These are phyloP conservation scores for Fomes fomentarius DNA, from an alignment of 1,284 basidiomycete genomes.

Conservation along the genomic window DNA sequence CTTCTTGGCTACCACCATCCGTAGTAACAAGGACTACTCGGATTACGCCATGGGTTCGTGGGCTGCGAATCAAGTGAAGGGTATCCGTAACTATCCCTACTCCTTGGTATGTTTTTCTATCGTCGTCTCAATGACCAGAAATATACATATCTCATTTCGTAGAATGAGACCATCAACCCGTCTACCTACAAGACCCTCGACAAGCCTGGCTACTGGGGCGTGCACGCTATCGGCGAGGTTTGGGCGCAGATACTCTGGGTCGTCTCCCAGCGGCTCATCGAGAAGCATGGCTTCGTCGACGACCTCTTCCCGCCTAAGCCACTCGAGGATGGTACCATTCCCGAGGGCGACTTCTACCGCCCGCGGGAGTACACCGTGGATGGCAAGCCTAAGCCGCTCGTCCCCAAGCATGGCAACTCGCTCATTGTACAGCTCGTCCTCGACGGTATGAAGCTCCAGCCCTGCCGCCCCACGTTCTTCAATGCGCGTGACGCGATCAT, in stretches of 20 bases:
- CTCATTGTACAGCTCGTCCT: slow-evolving; percentile 86
- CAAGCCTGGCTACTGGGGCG: slow-evolving; percentile 90
- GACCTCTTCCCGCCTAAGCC: slow-evolving; percentile 82
- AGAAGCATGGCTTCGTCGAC: slow-evolving; percentile 80
- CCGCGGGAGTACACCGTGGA: slow-evolving; percentile 37
- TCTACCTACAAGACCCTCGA: slow-evolving; percentile 96
- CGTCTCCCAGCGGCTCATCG: slow-evolving; percentile 74
- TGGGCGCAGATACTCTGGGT: slow-evolving; percentile 96
- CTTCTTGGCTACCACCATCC: slow-evolving; percentile 84
- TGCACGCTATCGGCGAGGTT: slow-evolving; percentile 92
- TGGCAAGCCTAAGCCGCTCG: slow-evolving; percentile 56
- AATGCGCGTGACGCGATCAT: slow-evolving; percentile 93
- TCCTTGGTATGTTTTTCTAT: slow-evolving; percentile 52
- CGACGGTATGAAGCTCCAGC: slow-evolving; percentile 93
- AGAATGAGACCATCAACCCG: slow-evolving; percentile 81
- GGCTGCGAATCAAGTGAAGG: slow-evolving; percentile 80
- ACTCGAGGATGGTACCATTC: slow-evolving; percentile 59
- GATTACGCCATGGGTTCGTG: slow-evolving; percentile 93
- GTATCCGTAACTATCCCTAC: slow-evolving; percentile 91
- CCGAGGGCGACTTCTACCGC: slow-evolving; percentile 77
- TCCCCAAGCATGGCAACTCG: slow-evolving; percentile 94
- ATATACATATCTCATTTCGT: background rate
- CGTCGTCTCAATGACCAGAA: background rate
- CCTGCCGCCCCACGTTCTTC: slow-evolving; percentile 91
- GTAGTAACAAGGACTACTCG: slow-evolving; percentile 71